Evolutionary conservation across 805 yeast genomes (phyloP), one percentile per base, ranked within the genome.

Genomic region (Kodamaea hsintzibuensis): DNA sequence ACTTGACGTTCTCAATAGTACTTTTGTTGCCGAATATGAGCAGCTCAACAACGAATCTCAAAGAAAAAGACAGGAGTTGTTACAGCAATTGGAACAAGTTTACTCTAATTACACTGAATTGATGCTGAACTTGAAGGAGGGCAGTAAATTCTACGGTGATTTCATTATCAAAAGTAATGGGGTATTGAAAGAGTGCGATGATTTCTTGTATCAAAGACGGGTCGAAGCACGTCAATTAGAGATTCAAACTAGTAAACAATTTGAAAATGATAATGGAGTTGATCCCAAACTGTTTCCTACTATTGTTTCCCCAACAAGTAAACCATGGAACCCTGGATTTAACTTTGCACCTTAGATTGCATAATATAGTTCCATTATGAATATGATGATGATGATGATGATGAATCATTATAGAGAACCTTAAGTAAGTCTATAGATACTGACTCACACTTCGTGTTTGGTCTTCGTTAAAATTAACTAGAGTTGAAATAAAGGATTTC

Each of bases 111-210:
- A 76, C 61, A 67, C 77, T 27, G 89, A 87, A 60, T 76, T 89
- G 1, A 67, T 78, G 14, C 71, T 76, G 4, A 87, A 89, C 62
- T 65, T 90, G 25, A 78, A 78, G 30, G 88, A 87, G 60, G 97
- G 96, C 0, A 61, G 81, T 0, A 77, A 78, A 51, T 91, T 91
- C 64, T 92, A 92, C 70, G 76, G 76, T 39, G 87, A 85, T 51
- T 81, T 89, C 56, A 70, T 78, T 30, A 67, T 66, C 7, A 80
- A 80, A 50, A 77, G 82, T 5, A 70, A 73, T 27, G 67, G 60
- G 2, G 77, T 84, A 17, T 62, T 79, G 42, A 68, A 69, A 12
- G 82, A 80, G 42, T 78, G 86, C 57, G 83, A 81, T 56, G 70
- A 72, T 13, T 86, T 73, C 64, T 79, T 82, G n/a, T 70, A 76